A percentile compares a stretch with the other conserved stretches of the same genome.
These are phyloP conservation scores for Skeletonema grethae DNA, from an alignment of 108 stramenopile species.

Conservation along the genomic window DNA sequence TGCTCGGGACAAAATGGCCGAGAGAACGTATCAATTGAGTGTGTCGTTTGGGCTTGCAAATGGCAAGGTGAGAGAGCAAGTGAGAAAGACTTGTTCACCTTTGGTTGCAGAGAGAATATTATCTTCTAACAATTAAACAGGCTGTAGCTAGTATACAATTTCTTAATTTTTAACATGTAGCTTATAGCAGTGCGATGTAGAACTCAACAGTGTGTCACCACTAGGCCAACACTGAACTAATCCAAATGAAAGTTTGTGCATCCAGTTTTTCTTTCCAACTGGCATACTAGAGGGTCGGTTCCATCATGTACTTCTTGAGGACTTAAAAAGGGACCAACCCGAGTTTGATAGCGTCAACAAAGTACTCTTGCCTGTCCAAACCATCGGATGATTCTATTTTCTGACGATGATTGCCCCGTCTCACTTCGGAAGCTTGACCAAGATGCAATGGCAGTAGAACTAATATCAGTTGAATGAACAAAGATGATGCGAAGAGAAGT, in stretches of 20 bases:
- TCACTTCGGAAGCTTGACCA: background rate
- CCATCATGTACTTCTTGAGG: background rate
- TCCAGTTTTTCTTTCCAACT: too few species aligned
- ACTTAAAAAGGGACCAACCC: background rate
- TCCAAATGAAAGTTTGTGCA: too few species aligned
- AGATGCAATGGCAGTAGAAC: background rate
- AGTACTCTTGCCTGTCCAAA: background rate
- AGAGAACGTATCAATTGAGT: constrained; percentile 33
- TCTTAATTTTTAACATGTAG: background rate
- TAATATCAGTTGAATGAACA: background rate
- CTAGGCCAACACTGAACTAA: too few species aligned
- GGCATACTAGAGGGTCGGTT: too few species aligned
- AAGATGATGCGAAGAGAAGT: background rate
- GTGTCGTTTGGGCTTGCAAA: constrained; percentile 13
- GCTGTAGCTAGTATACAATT: background rate
- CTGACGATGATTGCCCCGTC: background rate
- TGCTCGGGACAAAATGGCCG: constrained; percentile 41
- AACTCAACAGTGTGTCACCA: background rate
- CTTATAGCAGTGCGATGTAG: background rate
- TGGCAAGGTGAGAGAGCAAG: constrained; percentile 22
- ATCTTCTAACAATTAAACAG: constrained; percentile 3
- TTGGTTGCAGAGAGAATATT: constrained; percentile 21
- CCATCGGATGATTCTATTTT: background rate
- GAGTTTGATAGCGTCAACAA: too few species aligned
- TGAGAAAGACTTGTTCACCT: constrained; percentile 32